Percentiles rank a stretch among this genome's conserved stretches.
phyloP scores from a whole-genome alignment of 2,329 filamentous ascomycete genomes.

The Akanthomyces dipterigenus region DNA sequence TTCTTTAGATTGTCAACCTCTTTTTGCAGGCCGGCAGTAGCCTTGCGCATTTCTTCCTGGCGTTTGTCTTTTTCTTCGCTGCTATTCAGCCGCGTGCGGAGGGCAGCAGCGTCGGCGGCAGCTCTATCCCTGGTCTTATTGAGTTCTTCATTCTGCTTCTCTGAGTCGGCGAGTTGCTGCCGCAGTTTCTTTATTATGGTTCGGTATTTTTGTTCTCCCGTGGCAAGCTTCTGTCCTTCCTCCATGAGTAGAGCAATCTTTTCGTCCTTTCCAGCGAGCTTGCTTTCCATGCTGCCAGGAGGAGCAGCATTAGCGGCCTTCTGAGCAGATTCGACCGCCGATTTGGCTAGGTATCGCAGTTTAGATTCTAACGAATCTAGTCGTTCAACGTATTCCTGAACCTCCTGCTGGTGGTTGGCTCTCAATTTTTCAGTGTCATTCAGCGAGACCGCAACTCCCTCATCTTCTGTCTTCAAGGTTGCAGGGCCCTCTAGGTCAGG shows the following conservation, averaged over 20 bases:
- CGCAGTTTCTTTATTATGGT: conserved; percentile 77
- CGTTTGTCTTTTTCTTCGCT: conserved; percentile 50
- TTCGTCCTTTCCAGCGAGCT: conserved; percentile 81
- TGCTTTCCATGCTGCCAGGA: conserved; percentile 64
- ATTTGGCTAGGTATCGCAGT: conserved; percentile 77
- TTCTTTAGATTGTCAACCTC: conserved; percentile 37
- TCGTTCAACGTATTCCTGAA: conserved; percentile 75
- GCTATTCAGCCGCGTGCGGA: conserved; percentile 42
- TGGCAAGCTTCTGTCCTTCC: conserved; percentile 83
- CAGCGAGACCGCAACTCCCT: background rate
- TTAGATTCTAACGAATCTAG: conserved; percentile 92
- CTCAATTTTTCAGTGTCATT: conserved; percentile 20
- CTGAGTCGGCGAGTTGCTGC: conserved; percentile 56
- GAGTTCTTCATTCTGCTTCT: conserved; percentile 56
- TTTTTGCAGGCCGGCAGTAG: conserved; percentile 42
- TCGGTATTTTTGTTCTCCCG: conserved; percentile 77
- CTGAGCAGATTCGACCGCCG: conserved; percentile 69
- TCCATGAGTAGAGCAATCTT: conserved; percentile 85
- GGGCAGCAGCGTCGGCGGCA: conserved; percentile 38
- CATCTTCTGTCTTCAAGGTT: background rate
- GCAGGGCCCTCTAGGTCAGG: background rate
- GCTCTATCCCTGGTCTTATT: conserved; percentile 54
- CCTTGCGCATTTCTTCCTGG: conserved; percentile 42
- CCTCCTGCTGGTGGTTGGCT: conserved; percentile 63
- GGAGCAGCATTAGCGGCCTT: conserved; percentile 56